Evolutionary conservation across 73 alveolate genomes (phyloP).

Genomic region (Symbiodinium natans): DNA sequence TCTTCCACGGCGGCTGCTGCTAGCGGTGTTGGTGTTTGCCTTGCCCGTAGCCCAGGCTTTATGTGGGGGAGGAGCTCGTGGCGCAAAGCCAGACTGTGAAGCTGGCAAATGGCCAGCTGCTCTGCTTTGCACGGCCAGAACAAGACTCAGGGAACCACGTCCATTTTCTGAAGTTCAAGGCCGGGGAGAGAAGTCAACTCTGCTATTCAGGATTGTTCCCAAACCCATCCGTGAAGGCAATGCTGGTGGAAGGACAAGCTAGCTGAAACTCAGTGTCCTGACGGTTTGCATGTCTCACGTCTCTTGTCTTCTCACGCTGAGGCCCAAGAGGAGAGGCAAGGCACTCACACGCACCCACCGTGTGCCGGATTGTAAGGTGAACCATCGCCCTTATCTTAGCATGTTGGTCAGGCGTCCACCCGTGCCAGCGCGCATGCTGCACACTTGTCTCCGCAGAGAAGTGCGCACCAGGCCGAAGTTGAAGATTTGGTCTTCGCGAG

Average conservation of each 20-base stretch:
- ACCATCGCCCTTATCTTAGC: too few relatives aligned
- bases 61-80: constrained; percentile 60
- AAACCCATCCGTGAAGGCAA: neutral
- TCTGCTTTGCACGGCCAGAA: constrained; percentile 64
- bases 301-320: too few relatives aligned
- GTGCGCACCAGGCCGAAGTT: neutral
- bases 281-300: too few relatives aligned
- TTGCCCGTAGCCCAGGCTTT: constrained; percentile 24
- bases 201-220: neutral
- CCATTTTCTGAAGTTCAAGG: constrained; percentile 76
- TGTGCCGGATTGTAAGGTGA: too few relatives aligned
- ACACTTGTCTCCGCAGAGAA: constrained; percentile 20
- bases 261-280: too few relatives aligned
- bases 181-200: too few relatives aligned
- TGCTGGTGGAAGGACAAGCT: neutral
- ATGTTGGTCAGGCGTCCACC: neutral
- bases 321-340: too few relatives aligned
- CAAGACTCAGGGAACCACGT: constrained; percentile 60
- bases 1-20: too few relatives aligned
- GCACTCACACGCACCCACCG: too few relatives aligned
- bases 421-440: neutral
- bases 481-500: too few relatives aligned
- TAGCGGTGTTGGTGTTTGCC: too few relatives aligned
- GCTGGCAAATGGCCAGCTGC: constrained; percentile 60
- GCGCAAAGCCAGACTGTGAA: constrained; percentile 34